Conservation (phyloP, 208 protist species). For the Acanthamoeba triangularis region DNA sequence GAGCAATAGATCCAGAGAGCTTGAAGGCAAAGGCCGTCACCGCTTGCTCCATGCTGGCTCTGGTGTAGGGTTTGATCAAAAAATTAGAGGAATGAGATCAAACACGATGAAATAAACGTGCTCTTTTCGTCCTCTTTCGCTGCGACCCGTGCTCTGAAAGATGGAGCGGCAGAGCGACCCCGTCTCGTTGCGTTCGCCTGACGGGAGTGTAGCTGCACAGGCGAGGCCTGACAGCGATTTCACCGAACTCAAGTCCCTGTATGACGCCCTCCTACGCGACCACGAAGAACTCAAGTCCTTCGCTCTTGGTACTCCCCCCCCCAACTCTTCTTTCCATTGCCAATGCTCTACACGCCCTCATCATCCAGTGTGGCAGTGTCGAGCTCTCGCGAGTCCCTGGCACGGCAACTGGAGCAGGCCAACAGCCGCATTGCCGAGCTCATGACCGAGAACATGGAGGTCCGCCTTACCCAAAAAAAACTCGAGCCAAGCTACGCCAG, state of each 20-base stretch:
- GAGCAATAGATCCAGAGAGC: too few relatives aligned
- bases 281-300: conserved; percentile 1
- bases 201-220: too few relatives aligned
- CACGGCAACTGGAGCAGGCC: background rate
- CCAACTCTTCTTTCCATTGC: background rate
- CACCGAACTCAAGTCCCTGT: background rate
- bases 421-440: background rate
- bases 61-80: too few relatives aligned
- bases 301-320: background rate
- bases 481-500: too few relatives aligned
- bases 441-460: background rate
- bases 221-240: background rate
- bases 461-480: background rate
- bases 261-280: background rate
- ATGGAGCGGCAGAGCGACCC: too few relatives aligned
- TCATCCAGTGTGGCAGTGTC: background rate
- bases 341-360: background rate
- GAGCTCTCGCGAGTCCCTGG: background rate
- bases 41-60: too few relatives aligned
- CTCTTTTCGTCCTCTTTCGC: too few relatives aligned
- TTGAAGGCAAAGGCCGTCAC: too few relatives aligned
- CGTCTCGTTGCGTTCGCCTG: too few relatives aligned
- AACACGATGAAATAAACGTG: too few relatives aligned
- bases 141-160: too few relatives aligned
- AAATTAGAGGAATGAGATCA: too few relatives aligned